These are phyloP conservation scores for Dactylella cylindrospora DNA, from an alignment of 2,329 filamentous ascomycete species.

Conservation along the genomic window DNA sequence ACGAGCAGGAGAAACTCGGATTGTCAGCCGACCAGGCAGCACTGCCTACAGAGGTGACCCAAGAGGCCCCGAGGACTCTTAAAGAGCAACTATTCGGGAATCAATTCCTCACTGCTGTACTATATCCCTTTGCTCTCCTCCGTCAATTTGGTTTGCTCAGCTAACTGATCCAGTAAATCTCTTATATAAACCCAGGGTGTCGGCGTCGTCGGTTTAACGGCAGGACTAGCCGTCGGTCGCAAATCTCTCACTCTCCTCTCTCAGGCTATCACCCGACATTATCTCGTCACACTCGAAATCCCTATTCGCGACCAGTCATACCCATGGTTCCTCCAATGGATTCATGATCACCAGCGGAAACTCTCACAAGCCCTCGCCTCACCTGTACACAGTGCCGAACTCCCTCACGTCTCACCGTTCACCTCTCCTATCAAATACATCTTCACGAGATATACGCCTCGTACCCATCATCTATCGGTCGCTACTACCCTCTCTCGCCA, in stretches of 20 bases:
- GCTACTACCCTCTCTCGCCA: slow-evolving; percentile 64
- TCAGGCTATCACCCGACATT: slow-evolving; percentile 74
- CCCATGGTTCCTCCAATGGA: slow-evolving; percentile 91
- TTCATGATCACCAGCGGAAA: slow-evolving; percentile 75
- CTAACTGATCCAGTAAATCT: slow-evolving; percentile 52
- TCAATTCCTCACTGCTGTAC: slow-evolving; percentile 32
- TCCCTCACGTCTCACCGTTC: slow-evolving; percentile 59
- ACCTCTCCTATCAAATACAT: slow-evolving; percentile 60
- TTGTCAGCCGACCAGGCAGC: neutral
- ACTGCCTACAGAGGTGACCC: neutral
- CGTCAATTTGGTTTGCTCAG: slow-evolving; percentile 19
- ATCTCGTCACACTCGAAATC: slow-evolving; percentile 95
- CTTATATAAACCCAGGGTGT: slow-evolving; percentile 76
- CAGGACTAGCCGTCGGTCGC: slow-evolving; percentile 76
- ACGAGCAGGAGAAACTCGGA: neutral
- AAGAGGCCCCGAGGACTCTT: slow-evolving; percentile 24
- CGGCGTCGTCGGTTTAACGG: slow-evolving; percentile 85
- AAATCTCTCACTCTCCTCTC: slow-evolving; percentile 71
- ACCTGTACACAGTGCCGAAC: slow-evolving; percentile 50
- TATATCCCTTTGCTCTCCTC: neutral
- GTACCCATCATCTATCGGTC: slow-evolving; percentile 66
- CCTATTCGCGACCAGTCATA: slow-evolving; percentile 92
- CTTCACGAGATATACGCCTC: slow-evolving; percentile 59
- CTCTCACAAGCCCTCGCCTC: slow-evolving; percentile 51
- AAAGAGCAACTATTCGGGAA: slow-evolving; percentile 28